Percentiles rank a stretch among this genome's conserved stretches.
Conservation (phyloP, 2,329 filamentous ascomycete genomes). For the Ustulina deusta region DNA sequence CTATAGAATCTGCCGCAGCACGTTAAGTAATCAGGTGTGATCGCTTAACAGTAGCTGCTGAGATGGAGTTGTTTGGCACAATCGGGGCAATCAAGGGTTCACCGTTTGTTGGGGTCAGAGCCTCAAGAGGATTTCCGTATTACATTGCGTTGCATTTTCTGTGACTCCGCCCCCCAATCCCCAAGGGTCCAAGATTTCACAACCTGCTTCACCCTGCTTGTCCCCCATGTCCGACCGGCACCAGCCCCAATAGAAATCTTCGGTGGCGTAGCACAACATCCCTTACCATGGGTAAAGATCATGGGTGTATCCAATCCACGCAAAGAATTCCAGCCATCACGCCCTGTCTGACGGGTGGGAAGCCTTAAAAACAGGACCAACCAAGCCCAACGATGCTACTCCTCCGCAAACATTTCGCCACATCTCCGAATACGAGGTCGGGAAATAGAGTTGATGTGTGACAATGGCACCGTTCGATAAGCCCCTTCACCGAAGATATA, state of each 20-base stretch:
- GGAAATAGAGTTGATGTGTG: not conserved
- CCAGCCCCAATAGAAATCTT: not conserved
- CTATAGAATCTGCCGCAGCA: too few relatives aligned
- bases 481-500: constrained; percentile 18
- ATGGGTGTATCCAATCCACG: not conserved
- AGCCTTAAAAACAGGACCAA: too few relatives aligned
- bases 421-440: not conserved
- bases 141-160: not conserved
- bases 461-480: constrained; percentile 5
- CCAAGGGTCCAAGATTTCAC: not conserved
- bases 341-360: too few relatives aligned
- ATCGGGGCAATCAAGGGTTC: not conserved
- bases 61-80: too few relatives aligned
- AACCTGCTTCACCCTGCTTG: not conserved
- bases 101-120: not conserved
- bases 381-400: not conserved
- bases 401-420: not conserved
- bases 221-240: not conserved
- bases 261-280: not conserved
- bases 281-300: not conserved
- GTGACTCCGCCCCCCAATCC: constrained; percentile 4
- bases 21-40: not conserved
- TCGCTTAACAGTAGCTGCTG: too few relatives aligned
- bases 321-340: not conserved
- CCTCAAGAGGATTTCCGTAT: not conserved